Evolutionary conservation across 148 eudicot genomes (phyloP), one percentile per base, ranked within the genome.

Genomic region (Beta vulgaris): DNA sequence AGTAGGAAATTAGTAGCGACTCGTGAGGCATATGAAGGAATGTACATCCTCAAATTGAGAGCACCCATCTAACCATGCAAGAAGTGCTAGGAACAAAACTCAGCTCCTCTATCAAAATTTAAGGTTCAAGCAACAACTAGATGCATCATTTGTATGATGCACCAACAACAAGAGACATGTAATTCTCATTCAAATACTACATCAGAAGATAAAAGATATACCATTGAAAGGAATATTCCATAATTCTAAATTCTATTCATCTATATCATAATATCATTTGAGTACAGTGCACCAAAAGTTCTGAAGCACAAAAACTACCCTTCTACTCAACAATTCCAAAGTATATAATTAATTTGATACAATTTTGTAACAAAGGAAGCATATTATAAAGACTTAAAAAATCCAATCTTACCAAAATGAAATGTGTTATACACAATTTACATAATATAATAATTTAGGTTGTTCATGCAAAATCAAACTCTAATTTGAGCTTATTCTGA

Each of bases 241-340:
- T n/a, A n/a, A n/a, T 55, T 49, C 65, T 39, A 64, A 48, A 53
- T 72, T 65, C 42, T 42, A 75, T 46, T 75, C 64, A 65, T 65
- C 8, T 66, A 75, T 28, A 37, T 66, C 60, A 66, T 0, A 53
- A 66, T 9, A 15, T 75, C 44, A 75, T 9, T n/a, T n/a, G n/a
- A n/a, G n/a, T n/a, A n/a, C 31, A 34, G n/a, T 62, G 63, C 77
- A 62, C 12, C 76, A 73, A 59, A 59, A 67, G 67, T 46, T n/a
- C 36, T 72, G 63, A 73, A 62, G 18, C 53, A 77, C 18, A 57
- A 77, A 1, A 63, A 26, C 80, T 71, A 53, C 58, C 59, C 25
- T 34, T 66, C 16, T 23, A 49, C 73, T 43, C 68, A 73, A 72
- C 42, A 23, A 37, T 64, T 63, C 42, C 26, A 64, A 26, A 73